Percentiles rank a stretch among this genome's conserved stretches.
Conservation (phyloP, 2,329 filamentous ascomycete species). For the Fusarium equiseti region DNA sequence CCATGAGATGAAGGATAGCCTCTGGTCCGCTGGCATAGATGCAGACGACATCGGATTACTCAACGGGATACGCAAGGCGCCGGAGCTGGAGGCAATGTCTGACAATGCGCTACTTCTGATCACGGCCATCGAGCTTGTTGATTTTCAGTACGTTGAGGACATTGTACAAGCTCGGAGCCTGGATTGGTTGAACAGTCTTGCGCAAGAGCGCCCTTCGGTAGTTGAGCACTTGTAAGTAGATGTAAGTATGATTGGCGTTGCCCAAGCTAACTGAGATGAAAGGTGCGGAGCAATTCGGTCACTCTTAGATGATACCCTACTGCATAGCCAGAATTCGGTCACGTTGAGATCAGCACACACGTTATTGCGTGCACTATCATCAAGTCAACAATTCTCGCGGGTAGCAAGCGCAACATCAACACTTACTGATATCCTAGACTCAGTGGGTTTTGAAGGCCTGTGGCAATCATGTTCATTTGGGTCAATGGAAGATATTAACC, state of each 20-base stretch:
- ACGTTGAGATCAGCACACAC: constrained; percentile 72
- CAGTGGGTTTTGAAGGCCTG: constrained; percentile 72
- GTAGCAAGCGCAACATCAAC: constrained; percentile 61
- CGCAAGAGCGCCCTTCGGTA: constrained; percentile 65
- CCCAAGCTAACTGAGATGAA: not conserved
- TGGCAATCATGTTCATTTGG: constrained; percentile 69
- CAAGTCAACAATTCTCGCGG: constrained; percentile 63
- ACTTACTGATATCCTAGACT: constrained; percentile 66
- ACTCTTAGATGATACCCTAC: constrained; percentile 70
- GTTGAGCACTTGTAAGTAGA: constrained; percentile 68
- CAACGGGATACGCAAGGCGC: constrained; percentile 43
- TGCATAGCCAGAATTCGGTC: constrained; percentile 71
- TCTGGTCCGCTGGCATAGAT: constrained; percentile 70
- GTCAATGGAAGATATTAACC: constrained; percentile 52
- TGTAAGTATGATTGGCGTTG: too few species aligned
- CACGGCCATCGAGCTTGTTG: constrained; percentile 72
- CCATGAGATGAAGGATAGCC: constrained; percentile 72
- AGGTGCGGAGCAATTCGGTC: constrained; percentile 68
- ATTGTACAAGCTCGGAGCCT: constrained; percentile 70
- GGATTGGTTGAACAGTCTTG: constrained; percentile 70
- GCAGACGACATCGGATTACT: constrained; percentile 52
- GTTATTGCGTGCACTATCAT: constrained; percentile 69
- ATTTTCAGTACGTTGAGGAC: constrained; percentile 75
- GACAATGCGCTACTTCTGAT: constrained; percentile 73
- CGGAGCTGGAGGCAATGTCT: constrained; percentile 59